Evolutionary conservation across 1,139 yeast genomes (phyloP).

Genomic region (Geotrichum phurueaensis): DNA sequence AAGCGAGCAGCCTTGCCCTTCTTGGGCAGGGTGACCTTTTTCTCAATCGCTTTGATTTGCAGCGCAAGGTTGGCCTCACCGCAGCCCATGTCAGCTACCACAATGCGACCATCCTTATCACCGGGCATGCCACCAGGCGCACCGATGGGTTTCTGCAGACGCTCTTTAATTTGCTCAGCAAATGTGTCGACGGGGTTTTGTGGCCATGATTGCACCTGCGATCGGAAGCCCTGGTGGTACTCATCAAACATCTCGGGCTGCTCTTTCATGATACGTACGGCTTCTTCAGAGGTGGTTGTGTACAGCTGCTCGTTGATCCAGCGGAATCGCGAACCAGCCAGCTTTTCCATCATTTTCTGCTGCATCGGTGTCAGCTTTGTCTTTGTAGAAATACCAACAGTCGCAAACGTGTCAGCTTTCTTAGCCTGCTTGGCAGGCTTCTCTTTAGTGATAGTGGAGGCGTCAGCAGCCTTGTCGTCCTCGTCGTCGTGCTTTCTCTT

Average conservation of each 20-base stretch:
- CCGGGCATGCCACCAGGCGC: slow-evolving; percentile 93
- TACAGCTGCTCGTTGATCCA: slow-evolving; percentile 97
- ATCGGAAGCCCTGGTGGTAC: slow-evolving; percentile 89
- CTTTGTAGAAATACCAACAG: slow-evolving; percentile 18
- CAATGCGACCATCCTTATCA: slow-evolving; percentile 45
- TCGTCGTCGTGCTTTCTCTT: slow-evolving; percentile 5
- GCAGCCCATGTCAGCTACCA: slow-evolving; percentile 97
- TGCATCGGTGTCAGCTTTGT: slow-evolving; percentile 79
- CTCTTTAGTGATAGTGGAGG: not conserved
- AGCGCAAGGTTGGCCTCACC: slow-evolving; percentile 88
- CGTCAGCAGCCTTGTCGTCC: slow-evolving; percentile 10
- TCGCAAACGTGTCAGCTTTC: slow-evolving; percentile 17
- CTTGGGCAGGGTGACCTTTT: slow-evolving; percentile 37
- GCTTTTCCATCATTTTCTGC: slow-evolving; percentile 90
- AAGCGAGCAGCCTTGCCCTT: slow-evolving; percentile 34
- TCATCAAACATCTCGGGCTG: slow-evolving; percentile 91
- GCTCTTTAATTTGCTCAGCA: slow-evolving; percentile 59
- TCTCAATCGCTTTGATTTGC: slow-evolving; percentile 35
- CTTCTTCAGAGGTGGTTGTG: slow-evolving; percentile 73
- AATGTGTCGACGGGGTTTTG: slow-evolving; percentile 92
- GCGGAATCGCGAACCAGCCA: slow-evolving; percentile 90
- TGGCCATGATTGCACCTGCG: slow-evolving; percentile 96
- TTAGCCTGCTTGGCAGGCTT: not conserved
- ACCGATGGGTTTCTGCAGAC: slow-evolving; percentile 63
- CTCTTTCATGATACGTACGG: slow-evolving; percentile 61